These are phyloP conservation scores for Colletotrichum noveboracense DNA, from an alignment of 2,329 filamentous ascomycete genomes.

Conservation along the genomic window DNA sequence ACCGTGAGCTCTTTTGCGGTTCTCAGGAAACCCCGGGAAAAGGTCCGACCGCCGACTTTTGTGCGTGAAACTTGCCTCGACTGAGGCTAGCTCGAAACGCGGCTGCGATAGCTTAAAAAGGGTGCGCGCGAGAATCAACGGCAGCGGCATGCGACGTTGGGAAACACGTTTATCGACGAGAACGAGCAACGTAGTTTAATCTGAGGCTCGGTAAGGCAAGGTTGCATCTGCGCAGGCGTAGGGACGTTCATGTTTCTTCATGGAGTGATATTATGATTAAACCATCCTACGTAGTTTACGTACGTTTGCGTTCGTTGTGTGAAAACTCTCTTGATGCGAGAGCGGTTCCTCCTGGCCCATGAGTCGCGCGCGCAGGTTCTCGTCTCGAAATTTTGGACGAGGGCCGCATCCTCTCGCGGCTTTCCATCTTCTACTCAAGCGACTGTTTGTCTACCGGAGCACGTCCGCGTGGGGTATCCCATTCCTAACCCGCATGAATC, in stretches of 20 bases:
- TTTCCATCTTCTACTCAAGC: background rate
- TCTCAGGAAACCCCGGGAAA: background rate
- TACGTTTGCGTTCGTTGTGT: background rate
- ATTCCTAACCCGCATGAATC: background rate
- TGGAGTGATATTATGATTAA: background rate
- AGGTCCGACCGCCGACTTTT: background rate
- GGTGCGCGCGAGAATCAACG: background rate
- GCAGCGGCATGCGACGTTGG: background rate
- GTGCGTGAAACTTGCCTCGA: conserved; percentile 11
- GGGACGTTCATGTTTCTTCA: background rate
- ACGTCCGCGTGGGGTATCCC: background rate
- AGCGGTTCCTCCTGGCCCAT: background rate
- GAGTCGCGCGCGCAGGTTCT: background rate
- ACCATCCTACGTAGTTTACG: background rate
- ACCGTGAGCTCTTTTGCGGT: background rate
- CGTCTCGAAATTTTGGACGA: background rate
- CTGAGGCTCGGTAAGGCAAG: background rate
- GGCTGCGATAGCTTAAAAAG: background rate
- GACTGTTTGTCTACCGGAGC: background rate
- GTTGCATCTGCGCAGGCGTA: background rate
- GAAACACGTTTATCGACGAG: background rate
- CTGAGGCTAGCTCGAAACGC: conserved; percentile 14
- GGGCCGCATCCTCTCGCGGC: background rate
- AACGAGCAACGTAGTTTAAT: background rate
- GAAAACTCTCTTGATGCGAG: background rate